Evolutionary conservation across 176 grass and related monocot species (phyloP).

Genomic region (Pontederia paniculata): DNA sequence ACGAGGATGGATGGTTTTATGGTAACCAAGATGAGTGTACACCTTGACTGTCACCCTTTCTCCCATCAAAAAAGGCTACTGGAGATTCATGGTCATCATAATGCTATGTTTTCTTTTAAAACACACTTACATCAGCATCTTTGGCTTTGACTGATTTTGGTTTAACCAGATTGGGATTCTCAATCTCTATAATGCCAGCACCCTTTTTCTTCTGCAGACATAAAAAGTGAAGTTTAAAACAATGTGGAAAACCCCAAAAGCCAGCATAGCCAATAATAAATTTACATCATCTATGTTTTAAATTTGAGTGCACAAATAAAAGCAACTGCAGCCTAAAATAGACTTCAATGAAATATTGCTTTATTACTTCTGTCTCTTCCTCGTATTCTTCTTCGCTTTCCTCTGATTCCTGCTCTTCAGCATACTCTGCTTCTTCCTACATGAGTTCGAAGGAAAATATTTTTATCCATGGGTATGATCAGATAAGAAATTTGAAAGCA

Average conservation of each 20-base stretch:
- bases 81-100: neutral
- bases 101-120: neutral
- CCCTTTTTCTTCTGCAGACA: constrained; percentile 18
- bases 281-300: neutral
- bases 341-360: too few relatives aligned
- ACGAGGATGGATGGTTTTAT: too few relatives aligned
- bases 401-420: constrained; percentile 12
- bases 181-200: constrained; percentile 13
- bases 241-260: neutral
- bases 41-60: too few relatives aligned
- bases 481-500: neutral
- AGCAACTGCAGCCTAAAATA: too few relatives aligned
- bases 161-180: constrained; percentile 23
- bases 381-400: constrained; percentile 10
- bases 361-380: constrained; percentile 14
- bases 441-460: neutral
- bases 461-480: neutral
- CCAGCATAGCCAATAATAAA: neutral
- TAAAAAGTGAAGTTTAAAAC: neutral
- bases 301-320: neutral
- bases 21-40: too few relatives aligned
- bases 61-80: too few relatives aligned
- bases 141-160: constrained; percentile 17
- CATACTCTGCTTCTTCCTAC: constrained; percentile 13
- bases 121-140: constrained; percentile 21